Conservation (phyloP, 148 eudicot species). For the Amaranthus hypochondriacus region DNA sequence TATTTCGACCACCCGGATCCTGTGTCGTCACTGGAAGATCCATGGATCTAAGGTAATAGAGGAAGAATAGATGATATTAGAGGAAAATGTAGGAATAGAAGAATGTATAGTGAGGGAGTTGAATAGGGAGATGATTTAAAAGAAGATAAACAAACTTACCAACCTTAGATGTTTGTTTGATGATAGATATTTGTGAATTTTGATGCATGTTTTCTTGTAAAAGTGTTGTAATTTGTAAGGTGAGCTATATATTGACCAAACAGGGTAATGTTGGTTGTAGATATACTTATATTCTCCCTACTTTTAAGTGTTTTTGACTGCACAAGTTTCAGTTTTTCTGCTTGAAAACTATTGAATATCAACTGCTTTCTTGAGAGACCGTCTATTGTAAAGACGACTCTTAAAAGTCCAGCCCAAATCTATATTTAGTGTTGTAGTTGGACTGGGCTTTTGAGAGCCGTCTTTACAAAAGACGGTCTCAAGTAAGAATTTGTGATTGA, state of each 20-base stretch:
- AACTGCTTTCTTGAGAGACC: no score
- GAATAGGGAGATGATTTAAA: constrained; percentile 9
- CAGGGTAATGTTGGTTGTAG: constrained; percentile 29
- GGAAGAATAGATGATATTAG: neutral
- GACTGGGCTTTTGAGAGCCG: no score
- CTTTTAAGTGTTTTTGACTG: constrained; percentile 15
- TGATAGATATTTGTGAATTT: constrained; percentile 13
- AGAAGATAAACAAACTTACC: constrained; percentile 78
- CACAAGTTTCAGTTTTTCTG: neutral
- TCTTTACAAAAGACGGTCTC: no score
- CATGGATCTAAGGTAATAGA: constrained; percentile 29
- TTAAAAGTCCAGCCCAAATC: no score
- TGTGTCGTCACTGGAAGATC: constrained; percentile 49
- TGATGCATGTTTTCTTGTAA: constrained; percentile 15
- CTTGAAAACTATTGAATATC: no score
- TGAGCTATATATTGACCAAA: constrained; percentile 53
- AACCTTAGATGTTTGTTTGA: constrained; percentile 24
- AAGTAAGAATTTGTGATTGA: no score
- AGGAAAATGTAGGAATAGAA: neutral
- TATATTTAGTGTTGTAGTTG: no score
- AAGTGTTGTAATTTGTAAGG: constrained; percentile 23
- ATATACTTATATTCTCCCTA: constrained; percentile 7
- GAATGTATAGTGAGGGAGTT: constrained; percentile 11
- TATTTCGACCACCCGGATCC: constrained; percentile 25
- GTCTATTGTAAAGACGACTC: no score